Evolutionary conservation across 345 rosid genomes (phyloP), one percentile per base, ranked within the genome.

Genomic region (Pugionium cornutum): DNA sequence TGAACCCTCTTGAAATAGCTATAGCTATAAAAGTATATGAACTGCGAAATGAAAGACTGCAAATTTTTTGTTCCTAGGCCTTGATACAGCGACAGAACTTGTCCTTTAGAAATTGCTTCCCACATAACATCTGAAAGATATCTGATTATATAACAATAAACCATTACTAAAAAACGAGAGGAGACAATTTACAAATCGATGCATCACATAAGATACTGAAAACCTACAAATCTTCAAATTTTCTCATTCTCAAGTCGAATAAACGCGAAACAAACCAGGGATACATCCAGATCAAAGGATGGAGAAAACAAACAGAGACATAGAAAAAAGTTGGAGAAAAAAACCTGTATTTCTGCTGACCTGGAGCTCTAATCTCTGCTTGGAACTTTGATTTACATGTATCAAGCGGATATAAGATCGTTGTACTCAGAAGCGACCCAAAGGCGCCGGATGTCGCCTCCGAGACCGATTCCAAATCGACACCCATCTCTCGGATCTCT

Each of bases 391-490:
- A 88, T 78, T 91, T 95, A 49, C 99, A 95, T 5, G 91, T 95
- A 74, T 95, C 99, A 39, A 95, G 96, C 54, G 99, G 99, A 73
- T 95, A 95, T 62, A 95, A 60, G 48, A 91, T 79, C 7, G 99
- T 89, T 0, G 96, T 95, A 86, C 99, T 95, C 26, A 95, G 62
- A 66, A 95, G 80, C 7, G 99, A 95, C 32, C 99, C 99, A 56
- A 94, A 72, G n/a, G 99, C 97, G 8, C 99, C 99, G 0, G 97
- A 87, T 2, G 99, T 84, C 3, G 99, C 99, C 75, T 94, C 99
- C 3, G 96, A 78, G 4, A 91, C 9, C 4, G 97, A 89, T 77
- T 84, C 92, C 1, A 87, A 72, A 82, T 84, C 95, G 59, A 79
- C 80, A 33, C 83, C 87, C 90, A 84, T 83, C 63, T 18, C 51